Base-by-base conservation (phyloP, 441 rosid species). In the Eugenia klotzschiana region DNA sequence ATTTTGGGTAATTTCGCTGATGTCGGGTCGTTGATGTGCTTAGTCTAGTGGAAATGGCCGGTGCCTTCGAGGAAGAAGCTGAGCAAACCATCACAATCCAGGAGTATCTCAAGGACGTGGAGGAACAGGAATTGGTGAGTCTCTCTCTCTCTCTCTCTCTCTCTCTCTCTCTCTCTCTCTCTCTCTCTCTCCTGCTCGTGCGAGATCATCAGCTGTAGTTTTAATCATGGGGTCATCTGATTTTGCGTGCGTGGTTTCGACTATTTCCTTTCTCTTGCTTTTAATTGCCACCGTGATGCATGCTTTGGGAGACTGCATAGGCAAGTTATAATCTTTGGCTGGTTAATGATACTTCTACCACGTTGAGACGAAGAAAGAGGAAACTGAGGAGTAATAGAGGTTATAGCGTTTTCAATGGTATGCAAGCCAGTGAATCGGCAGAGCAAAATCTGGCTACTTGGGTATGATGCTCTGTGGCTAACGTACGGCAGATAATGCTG, bases 101-200 rank as follows among this genome's bases (percentile, higher is more conserved):
- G 15, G 98, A 95, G 86, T 95, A 94, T 81, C 93, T 95, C 79
- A 84, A 93, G 72, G 86, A 90, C 43, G 91, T 94, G 69, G 96
- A 95, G 83, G 96, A 91, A 0, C 92, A 94, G 89, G 98, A 94
- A 86, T 88, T 95, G 92, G 98, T 95, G 89, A 84, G 16, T 7
- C 41, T 82, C 33, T 82, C 43, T 58, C 50, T 56, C 82, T 73
- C 10, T 16, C 3, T 29, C 33, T 56, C 18, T 6, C 46, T 74
- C 33, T 82, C 33, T 51, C 41, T 54, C 81, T 69, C 9, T 23
- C 3, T 29, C 23, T 37, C 40, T 37, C 40, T 37, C 5, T 37
- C 40, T 37, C 40, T n/a, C n/a, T n/a, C n/a, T n/a, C n/a, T n/a
- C 33, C 69, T 13, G n/a, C 37, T 60, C 23, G 14, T 10, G 15